Conservation (phyloP, 2,329 filamentous ascomycete genomes). For the Furcasterigmium sp. region DNA sequence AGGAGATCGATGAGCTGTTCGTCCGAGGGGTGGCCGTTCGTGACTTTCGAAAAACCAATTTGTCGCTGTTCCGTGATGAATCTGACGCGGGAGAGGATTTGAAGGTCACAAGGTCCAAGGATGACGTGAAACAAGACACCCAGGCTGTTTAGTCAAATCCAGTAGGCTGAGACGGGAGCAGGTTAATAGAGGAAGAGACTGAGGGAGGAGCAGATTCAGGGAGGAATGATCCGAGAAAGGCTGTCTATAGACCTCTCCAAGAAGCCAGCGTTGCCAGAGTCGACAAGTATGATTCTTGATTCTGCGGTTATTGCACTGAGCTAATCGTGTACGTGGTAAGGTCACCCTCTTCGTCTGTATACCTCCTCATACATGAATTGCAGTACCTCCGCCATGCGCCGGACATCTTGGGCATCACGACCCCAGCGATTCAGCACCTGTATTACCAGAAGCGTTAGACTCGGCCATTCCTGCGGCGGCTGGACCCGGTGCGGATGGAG, state of each 20-base stretch:
- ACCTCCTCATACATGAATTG: neutral
- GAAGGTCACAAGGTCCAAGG: neutral
- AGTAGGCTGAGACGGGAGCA: too few species aligned
- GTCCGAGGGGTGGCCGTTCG: neutral
- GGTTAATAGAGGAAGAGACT: too few species aligned
- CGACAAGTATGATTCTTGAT: too few species aligned
- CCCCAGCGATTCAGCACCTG: neutral
- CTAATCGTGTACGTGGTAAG: too few species aligned
- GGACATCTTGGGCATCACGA: neutral
- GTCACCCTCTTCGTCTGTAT: too few species aligned
- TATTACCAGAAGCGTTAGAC: neutral
- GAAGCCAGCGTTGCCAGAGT: too few species aligned
- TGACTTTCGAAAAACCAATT: neutral
- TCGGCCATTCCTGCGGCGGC: constrained; percentile 3
- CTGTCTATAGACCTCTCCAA: too few species aligned
- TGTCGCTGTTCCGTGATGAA: neutral
- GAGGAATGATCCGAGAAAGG: too few species aligned
- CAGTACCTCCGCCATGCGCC: neutral
- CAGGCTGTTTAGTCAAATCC: neutral
- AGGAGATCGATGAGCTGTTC: constrained; percentile 60
- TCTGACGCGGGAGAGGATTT: neutral
- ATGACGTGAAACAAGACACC: neutral
- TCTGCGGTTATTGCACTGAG: too few species aligned
- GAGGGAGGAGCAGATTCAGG: too few species aligned
- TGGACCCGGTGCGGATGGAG: neutral